These are phyloP conservation scores for Nicotiana undulata DNA, from an alignment of 257 asterid genomes.

Conservation along the genomic window DNA sequence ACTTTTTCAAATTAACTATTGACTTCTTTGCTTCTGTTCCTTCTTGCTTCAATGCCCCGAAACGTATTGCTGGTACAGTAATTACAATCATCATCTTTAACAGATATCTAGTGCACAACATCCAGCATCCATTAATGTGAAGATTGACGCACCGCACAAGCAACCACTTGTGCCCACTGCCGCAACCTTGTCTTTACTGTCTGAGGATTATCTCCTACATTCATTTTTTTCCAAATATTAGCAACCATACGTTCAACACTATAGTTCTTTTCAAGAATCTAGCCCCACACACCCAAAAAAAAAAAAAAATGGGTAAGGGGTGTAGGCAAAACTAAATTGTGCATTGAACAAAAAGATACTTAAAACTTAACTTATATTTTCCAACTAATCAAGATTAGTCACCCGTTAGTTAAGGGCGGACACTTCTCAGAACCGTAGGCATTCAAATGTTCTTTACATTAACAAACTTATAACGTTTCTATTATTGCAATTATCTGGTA, in stretches of 20 bases:
- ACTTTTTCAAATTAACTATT: not conserved
- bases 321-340: not conserved
- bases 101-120: not conserved
- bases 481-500: not conserved
- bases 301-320: not conserved
- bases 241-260: not conserved
- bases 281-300: not conserved
- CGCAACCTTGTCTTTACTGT: conserved; percentile 60
- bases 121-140: conserved; percentile 11
- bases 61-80: not conserved
- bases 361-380: no score
- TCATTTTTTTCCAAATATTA: not conserved
- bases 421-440: no score
- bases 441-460: no score
- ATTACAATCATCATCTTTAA: not conserved
- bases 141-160: conserved; percentile 63
- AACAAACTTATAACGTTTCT: not conserved
- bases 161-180: conserved; percentile 84
- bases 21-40: not conserved
- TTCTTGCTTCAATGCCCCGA: not conserved
- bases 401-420: no score
- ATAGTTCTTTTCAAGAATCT: not conserved
- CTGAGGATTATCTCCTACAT: conserved; percentile 57
- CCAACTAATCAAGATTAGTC: no score
- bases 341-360: not conserved